These are phyloP conservation scores for Thelonectria rubi DNA, from an alignment of 2,329 filamentous ascomycete genomes.

Conservation along the genomic window DNA sequence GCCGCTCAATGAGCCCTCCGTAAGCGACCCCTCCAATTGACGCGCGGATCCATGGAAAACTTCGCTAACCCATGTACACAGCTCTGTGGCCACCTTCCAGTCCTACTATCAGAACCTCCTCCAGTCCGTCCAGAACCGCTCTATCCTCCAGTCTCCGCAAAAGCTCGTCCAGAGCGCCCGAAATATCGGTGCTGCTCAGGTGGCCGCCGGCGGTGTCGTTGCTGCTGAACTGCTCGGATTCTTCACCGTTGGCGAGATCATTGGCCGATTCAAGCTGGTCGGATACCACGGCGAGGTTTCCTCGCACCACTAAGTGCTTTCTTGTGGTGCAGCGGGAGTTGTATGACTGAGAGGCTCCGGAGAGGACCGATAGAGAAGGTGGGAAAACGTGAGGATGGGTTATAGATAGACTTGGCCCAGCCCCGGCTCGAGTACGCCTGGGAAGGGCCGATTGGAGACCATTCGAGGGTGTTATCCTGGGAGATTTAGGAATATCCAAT, in stretches of 20 bases:
- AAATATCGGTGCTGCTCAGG: conserved; percentile 75
- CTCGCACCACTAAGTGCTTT: conserved; percentile 63
- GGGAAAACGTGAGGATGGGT: conserved; percentile 33
- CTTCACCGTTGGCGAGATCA: conserved; percentile 97
- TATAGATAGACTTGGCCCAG: conserved; percentile 37
- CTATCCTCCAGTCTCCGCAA: conserved; percentile 65
- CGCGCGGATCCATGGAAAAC: conserved; percentile 20
- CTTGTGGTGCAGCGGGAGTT: conserved; percentile 23
- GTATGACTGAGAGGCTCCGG: conserved; percentile 17
- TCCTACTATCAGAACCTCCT: conserved; percentile 81
- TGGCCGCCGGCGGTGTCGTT: conserved; percentile 79
- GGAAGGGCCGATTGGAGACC: conserved; percentile 39
- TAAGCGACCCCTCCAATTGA: conserved; percentile 62
- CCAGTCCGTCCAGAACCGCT: conserved; percentile 74
- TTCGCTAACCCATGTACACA: conserved; percentile 49
- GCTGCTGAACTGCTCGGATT: conserved; percentile 90
- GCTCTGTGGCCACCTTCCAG: conserved; percentile 84
- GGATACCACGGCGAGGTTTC: conserved; percentile 82
- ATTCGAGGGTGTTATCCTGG: conserved; percentile 33
- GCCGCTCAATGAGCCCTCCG: conserved; percentile 94
- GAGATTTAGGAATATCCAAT: conserved; percentile 35
- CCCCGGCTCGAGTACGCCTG: conserved; percentile 30
- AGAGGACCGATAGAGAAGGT: conserved; percentile 22
- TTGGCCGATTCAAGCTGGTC: conserved; percentile 93
- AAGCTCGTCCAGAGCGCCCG: conserved; percentile 66